Evolutionary conservation across 2,329 filamentous ascomycete species (phyloP), one percentile per base, ranked within the genome.

Genomic region (Calonectria ilicicola): DNA sequence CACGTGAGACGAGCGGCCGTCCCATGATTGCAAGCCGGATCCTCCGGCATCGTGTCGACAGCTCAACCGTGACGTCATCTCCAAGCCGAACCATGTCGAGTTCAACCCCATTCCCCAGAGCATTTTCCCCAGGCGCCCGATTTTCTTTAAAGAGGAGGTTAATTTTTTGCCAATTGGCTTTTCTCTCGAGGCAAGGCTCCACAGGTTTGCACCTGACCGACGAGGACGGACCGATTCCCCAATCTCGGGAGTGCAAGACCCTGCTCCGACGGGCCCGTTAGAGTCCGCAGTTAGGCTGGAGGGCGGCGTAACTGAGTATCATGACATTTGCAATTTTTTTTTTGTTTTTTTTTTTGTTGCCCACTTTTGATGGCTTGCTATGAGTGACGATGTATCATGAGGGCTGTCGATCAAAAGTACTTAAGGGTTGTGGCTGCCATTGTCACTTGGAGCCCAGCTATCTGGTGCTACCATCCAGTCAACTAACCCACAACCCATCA

Each of bases 221-320:
- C 38, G 75, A 69, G 74, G 72, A 78, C 75, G 77, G 75, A 73
- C 77, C 77, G 77, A 79, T 79, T 79, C 70, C 64, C 15, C 63
- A 69, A 70, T 78, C 76, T 71, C 42, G 66, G 72, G 75, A 70
- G 73, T 72, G 66, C 44, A 46, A 42, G 40, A 27, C 60, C 53
- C 35, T 60, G 23, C 15, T 64, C 56, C 56, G 51, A 27, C 26
- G 46, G 65, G 32, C 29, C 71, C 51, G 69, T 58, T 40, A 53
- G 29, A 17, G 38, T 2, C 19, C 29, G 26, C 17, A 56, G 38
- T 42, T 65, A 19, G 74, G 69, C n/a, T 75, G 71, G 65, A 51
- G 38, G 2, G 47, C 40, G 38, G 17, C 6, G 27, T 19, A 29
- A 26, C 53, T 64, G 75, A 75, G 78, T 74, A 76, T 78, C 75